Evolutionary conservation across 2,329 filamentous ascomycete species (phyloP).

Genomic region (Pleomassaria siparia): DNA sequence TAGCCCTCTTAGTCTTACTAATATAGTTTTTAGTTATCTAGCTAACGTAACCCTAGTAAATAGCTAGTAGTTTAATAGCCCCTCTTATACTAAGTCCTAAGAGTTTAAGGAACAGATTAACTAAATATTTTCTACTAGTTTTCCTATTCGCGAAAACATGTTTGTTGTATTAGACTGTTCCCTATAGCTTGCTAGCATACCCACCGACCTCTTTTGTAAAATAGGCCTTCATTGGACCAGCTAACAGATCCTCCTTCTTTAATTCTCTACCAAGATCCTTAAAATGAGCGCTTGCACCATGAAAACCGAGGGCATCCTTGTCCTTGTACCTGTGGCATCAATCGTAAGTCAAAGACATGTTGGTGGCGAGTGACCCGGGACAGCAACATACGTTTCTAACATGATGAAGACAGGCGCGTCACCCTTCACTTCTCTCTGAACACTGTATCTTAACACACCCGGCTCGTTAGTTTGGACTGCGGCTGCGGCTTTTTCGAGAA

Average conservation of each 20-base stretch:
- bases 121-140: too few species aligned
- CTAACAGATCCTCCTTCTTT: constrained; percentile 34
- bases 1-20: too few species aligned
- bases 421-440: constrained; percentile 32
- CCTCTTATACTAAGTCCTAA: too few species aligned
- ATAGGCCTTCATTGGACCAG: constrained; percentile 28
- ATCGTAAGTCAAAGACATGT: constrained; percentile 2
- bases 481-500: constrained; percentile 25
- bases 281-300: constrained; percentile 26
- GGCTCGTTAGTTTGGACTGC: constrained; percentile 37
- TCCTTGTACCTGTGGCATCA: constrained; percentile 29
- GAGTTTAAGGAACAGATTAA: too few species aligned
- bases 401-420: constrained; percentile 31
- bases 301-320: constrained; percentile 26
- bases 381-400: constrained; percentile 34
- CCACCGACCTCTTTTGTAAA: constrained; percentile 34
- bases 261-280: constrained; percentile 22
- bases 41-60: too few species aligned
- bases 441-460: constrained; percentile 34
- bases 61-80: too few species aligned
- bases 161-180: not conserved
- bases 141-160: too few species aligned
- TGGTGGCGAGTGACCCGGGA: not conserved
- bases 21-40: too few species aligned
- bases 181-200: constrained; percentile 18